Percentiles rank a stretch among this genome's conserved stretches.
These are phyloP conservation scores for Yarrowia bubula DNA, from an alignment of 805 yeast genomes.

Conservation along the genomic window DNA sequence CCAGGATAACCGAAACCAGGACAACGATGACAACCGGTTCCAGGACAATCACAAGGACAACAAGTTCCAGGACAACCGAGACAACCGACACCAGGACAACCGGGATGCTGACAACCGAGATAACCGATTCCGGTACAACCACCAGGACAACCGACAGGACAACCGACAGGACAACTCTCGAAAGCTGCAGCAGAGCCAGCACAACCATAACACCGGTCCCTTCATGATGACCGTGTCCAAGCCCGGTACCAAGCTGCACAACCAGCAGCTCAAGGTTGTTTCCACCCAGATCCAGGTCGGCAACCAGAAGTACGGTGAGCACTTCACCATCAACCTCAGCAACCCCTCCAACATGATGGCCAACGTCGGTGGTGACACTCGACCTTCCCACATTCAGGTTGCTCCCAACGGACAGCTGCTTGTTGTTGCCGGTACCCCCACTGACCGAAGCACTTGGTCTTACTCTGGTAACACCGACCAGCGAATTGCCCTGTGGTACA, in stretches of 20 bases:
- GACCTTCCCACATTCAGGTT: constrained; percentile 16
- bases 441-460: constrained; percentile 10
- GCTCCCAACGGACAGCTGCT: constrained; percentile 8
- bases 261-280: constrained; percentile 20
- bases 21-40: constrained; percentile 14
- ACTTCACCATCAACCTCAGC: constrained; percentile 18
- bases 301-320: constrained; percentile 16
- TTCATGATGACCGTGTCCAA: constrained; percentile 14
- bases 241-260: constrained; percentile 6
- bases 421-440: not conserved
- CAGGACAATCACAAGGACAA: constrained; percentile 4
- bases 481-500: constrained; percentile 16
- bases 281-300: constrained; percentile 20
- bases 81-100: constrained; percentile 7
- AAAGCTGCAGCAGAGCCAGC: not conserved
- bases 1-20: not conserved
- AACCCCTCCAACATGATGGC: constrained; percentile 22
- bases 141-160: constrained; percentile 5
- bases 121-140: constrained; percentile 2
- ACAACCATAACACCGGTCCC: constrained; percentile 8
- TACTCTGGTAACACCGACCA: constrained; percentile 18
- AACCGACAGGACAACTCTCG: constrained; percentile 5
- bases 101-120: constrained; percentile 10
- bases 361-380: constrained; percentile 9
- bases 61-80: constrained; percentile 7